A percentile compares a stretch with the other conserved stretches of the same genome.
These are phyloP conservation scores for Samsoniella hepiali DNA, from an alignment of 2,329 filamentous ascomycete genomes.

Conservation along the genomic window DNA sequence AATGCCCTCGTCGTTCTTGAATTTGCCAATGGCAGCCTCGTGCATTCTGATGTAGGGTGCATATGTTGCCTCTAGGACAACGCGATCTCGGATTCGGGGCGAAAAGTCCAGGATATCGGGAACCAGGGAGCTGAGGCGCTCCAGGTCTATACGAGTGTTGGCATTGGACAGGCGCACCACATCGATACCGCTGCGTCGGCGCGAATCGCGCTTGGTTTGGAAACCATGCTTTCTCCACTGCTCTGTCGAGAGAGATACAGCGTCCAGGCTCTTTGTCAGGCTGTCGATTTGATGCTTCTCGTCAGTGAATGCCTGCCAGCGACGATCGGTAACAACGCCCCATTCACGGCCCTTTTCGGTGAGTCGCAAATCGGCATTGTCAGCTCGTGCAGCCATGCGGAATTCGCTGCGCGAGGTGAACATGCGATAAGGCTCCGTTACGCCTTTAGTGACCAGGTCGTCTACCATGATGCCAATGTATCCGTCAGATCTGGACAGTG, in stretches of 20 bases:
- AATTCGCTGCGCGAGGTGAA: constrained; percentile 96
- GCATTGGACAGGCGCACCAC: constrained; percentile 67
- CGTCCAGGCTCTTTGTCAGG: constrained; percentile 59
- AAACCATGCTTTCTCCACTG: constrained; percentile 72
- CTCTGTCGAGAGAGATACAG: constrained; percentile 55
- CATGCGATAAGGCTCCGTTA: constrained; percentile 97
- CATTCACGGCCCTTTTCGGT: constrained; percentile 73
- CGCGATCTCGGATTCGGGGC: constrained; percentile 60
- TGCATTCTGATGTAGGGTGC: constrained; percentile 82
- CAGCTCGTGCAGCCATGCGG: constrained; percentile 84
- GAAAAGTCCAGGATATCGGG: constrained; percentile 55
- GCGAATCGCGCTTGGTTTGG: constrained; percentile 61
- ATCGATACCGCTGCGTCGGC: constrained; percentile 70
- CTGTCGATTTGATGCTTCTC: constrained; percentile 65
- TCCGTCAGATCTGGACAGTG: constrained; percentile 76
- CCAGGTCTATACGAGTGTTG: constrained; percentile 40
- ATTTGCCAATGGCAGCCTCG: constrained; percentile 59
- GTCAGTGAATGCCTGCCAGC: constrained; percentile 69
- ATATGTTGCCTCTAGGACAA: constrained; percentile 80
- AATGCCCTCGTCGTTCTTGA: constrained; percentile 74
- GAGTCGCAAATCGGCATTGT: constrained; percentile 88
- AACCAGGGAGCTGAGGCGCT: constrained; percentile 55
- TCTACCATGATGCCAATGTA: constrained; percentile 99
- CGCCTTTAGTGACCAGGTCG: constrained; percentile 93
- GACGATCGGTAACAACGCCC: constrained; percentile 73